Conservation (phyloP, 495 filamentous ascomycete genomes). For the Penicillium daleae region DNA sequence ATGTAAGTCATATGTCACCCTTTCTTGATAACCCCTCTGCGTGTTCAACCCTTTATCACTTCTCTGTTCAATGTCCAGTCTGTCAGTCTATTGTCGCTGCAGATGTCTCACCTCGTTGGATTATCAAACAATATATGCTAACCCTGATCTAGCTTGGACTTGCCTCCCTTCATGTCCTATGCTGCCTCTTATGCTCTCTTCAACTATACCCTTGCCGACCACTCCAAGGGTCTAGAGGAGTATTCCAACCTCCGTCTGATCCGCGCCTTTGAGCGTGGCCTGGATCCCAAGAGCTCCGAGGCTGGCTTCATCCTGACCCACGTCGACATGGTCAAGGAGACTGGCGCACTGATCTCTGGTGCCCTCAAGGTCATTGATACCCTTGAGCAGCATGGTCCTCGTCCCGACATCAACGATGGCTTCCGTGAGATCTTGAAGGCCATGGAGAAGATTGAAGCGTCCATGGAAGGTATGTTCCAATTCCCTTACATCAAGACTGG, state of each 20-base stretch:
- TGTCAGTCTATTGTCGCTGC: background rate
- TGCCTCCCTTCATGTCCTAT: constrained; percentile 91
- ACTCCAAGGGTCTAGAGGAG: constrained; percentile 59
- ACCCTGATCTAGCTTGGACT: constrained; percentile 39
- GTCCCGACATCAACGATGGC: constrained; percentile 63
- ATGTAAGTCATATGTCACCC: constrained; percentile 71
- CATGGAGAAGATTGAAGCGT: constrained; percentile 70
- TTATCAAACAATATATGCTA: constrained; percentile 1
- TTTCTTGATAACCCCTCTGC: background rate
- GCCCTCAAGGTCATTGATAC: constrained; percentile 65
- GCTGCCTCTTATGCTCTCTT: constrained; percentile 88
- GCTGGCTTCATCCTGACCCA: constrained; percentile 88
- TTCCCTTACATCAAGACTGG: background rate
- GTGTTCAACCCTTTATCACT: background rate
- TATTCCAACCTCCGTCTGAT: constrained; percentile 83
- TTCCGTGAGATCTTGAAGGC: constrained; percentile 62
- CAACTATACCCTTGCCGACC: constrained; percentile 79
- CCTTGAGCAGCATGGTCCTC: constrained; percentile 49
- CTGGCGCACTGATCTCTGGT: constrained; percentile 70
- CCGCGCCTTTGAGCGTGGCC: constrained; percentile 84
- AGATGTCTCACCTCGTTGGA: background rate
- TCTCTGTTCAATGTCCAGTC: background rate
- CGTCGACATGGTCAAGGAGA: constrained; percentile 82
- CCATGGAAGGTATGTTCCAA: constrained; percentile 69
- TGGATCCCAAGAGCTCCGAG: constrained; percentile 84